Base-by-base conservation (phyloP, 129 eudicot genomes). In the Escallonia herrerae region DNA sequence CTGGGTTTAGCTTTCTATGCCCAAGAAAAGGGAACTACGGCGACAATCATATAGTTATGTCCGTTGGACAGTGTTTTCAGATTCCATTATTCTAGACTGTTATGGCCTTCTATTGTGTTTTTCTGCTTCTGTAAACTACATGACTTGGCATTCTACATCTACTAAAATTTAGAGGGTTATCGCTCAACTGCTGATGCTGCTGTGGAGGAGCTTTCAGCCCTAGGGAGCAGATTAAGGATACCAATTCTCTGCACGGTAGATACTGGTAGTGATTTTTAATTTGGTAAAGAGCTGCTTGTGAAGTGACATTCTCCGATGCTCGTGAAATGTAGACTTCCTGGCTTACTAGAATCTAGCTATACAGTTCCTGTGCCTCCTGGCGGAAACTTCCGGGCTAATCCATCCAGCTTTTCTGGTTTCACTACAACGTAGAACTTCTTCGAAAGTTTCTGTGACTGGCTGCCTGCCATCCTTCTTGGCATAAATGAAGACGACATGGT, bases 1-100 rank as follows among this genome's bases (percentile, higher is more conserved):
- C 56, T 58, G 65, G 74, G 72, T 14, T 67, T 63, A 57, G 79
- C 33, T 69, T 62, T 58, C 75, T 70, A 54, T 45, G 60, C 64
- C 68, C 62, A 46, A 46, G 71, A 62, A 67, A 53, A 45, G 69
- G 50, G 56, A 57, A 58, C 62, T 50, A 67, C 71, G 70, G 68
- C 45, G 63, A 55, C 43, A 54, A 39, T 72, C 60, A 12, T 68
- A 63, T 72, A 46, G 41, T 71, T 57, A 14, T 62, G 67, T 71
- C 49, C 63, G 42, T 39, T 67, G 54, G 54, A 43, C 66, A 46
- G 42, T 47, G 55, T 58, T 52, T 72, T 62, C 42, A 43, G 44
- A 64, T n/a, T 71, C 37, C n/a, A 5, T 22, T 70, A 39, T 15
- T 48, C 44, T 13, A 12, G 14, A 3, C 39, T 52, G 49, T 40